These are phyloP conservation scores for Cyberlindnera euphorbiiphila DNA, from an alignment of 805 yeast species.

Conservation along the genomic window DNA sequence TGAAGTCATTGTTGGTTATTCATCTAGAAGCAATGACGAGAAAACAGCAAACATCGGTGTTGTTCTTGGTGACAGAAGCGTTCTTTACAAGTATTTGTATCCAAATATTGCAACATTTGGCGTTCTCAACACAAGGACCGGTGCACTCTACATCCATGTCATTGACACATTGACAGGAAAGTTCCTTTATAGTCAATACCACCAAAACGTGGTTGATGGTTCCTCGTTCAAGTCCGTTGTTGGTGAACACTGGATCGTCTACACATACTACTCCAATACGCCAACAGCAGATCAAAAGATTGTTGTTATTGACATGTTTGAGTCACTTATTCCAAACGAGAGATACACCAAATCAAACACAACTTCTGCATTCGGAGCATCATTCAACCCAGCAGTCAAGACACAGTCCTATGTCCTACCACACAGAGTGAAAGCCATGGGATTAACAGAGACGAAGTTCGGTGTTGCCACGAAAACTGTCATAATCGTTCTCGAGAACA, in stretches of 20 bases:
- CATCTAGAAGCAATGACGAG: constrained; percentile 37
- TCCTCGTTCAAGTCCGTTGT: constrained; percentile 47
- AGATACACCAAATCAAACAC: constrained; percentile 30
- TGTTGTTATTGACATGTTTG: constrained; percentile 75
- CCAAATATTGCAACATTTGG: constrained; percentile 62
- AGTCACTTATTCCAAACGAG: constrained; percentile 51
- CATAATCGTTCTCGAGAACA: constrained; percentile 52
- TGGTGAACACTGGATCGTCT: constrained; percentile 83
- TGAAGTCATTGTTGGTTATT: constrained; percentile 39
- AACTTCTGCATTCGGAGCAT: constrained; percentile 33
- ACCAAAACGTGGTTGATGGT: constrained; percentile 39
- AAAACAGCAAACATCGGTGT: constrained; percentile 60
- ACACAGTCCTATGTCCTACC: constrained; percentile 62
- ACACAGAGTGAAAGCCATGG: constrained; percentile 47
- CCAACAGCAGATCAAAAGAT: constrained; percentile 55
- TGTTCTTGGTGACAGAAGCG: constrained; percentile 64
- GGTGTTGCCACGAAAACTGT: constrained; percentile 70
- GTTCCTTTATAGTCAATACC: constrained; percentile 41
- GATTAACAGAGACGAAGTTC: constrained; percentile 53
- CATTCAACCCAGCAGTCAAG: constrained; percentile 43
- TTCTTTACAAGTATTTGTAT: constrained; percentile 77
- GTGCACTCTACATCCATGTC: constrained; percentile 44
- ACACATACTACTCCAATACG: constrained; percentile 51
- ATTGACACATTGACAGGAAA: constrained; percentile 72
- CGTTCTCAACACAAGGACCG: constrained; percentile 31